Conservation (phyloP, 768 basidiomycete species). For the Boletus huronensis region DNA sequence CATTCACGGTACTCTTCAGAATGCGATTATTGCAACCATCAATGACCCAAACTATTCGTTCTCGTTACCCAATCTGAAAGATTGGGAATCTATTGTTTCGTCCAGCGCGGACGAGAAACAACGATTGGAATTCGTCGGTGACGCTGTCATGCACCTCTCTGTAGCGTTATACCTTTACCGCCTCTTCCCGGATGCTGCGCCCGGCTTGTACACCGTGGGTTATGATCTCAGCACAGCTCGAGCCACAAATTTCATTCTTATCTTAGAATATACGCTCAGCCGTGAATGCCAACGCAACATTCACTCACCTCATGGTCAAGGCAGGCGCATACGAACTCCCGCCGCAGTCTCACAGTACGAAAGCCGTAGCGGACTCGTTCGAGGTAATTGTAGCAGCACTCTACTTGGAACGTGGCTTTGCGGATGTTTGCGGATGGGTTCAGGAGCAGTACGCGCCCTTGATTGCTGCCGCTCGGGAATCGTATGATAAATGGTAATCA, state of each 20-base stretch:
- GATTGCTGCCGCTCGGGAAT: slow-evolving; percentile 30
- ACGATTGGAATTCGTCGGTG: slow-evolving; percentile 46
- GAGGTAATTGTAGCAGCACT: slow-evolving; percentile 46
- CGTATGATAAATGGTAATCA: slow-evolving; percentile 27
- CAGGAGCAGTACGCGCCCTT: slow-evolving; percentile 38
- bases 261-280: slow-evolving; percentile 23
- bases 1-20: slow-evolving; percentile 20
- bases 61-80: slow-evolving; percentile 24
- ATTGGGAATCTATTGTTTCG: slow-evolving; percentile 30
- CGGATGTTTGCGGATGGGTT: slow-evolving; percentile 38
- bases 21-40: slow-evolving; percentile 22
- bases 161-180: slow-evolving; percentile 39
- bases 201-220: slow-evolving; percentile 37
- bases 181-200: slow-evolving; percentile 30
- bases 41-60: slow-evolving; percentile 29
- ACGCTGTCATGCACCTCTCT: slow-evolving; percentile 43
- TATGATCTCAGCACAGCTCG: not conserved
- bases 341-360: slow-evolving; percentile 25
- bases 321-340: slow-evolving; percentile 26
- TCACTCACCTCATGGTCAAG: slow-evolving; percentile 38
- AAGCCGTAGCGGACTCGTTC: slow-evolving; percentile 45
- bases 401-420: slow-evolving; percentile 38
- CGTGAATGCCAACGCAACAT: slow-evolving; percentile 36
- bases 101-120: slow-evolving; percentile 33
- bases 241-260: not conserved